These are phyloP conservation scores for Taiozyma sp. DNA, from an alignment of 1,139 yeast species.

Conservation along the genomic window DNA sequence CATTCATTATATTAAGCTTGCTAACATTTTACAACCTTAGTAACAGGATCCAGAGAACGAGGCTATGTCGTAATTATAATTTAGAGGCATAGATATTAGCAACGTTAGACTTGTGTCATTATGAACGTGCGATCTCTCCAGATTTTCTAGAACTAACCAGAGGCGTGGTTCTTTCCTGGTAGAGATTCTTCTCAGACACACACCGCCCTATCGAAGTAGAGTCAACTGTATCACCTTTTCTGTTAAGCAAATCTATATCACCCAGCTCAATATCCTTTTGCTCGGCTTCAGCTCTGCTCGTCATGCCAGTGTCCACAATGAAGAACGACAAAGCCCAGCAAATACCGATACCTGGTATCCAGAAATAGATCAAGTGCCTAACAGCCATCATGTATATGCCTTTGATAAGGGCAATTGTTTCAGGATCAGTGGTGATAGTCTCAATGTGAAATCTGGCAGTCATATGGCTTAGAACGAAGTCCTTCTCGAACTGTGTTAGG, in stretches of 20 bases:
- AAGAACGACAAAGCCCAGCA: constrained; percentile 4
- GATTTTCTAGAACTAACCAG: background rate
- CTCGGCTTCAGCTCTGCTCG: constrained; percentile 2
- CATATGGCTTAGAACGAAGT: background rate
- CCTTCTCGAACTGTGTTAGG: background rate
- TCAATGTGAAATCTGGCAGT: background rate
- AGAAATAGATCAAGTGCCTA: constrained; percentile 2
- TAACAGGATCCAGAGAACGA: too few relatives aligned
- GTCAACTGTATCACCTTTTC: background rate
- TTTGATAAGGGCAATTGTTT: background rate
- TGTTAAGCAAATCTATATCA: background rate
- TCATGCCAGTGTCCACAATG: constrained; percentile 4
- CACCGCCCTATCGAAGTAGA: background rate
- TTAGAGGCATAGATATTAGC: too few relatives aligned
- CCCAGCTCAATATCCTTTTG: background rate
- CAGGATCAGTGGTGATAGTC: background rate
- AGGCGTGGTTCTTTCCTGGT: background rate
- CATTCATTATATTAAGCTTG: too few relatives aligned
- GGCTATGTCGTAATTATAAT: too few relatives aligned
- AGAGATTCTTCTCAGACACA: background rate
- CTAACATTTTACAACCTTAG: too few relatives aligned
- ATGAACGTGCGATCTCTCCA: too few relatives aligned
- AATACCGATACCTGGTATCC: constrained; percentile 6
- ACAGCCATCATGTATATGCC: constrained; percentile 1
- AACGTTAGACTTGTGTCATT: too few relatives aligned